Conservation (phyloP, 495 filamentous ascomycete genomes). For the Glutinoglossum americanum region DNA sequence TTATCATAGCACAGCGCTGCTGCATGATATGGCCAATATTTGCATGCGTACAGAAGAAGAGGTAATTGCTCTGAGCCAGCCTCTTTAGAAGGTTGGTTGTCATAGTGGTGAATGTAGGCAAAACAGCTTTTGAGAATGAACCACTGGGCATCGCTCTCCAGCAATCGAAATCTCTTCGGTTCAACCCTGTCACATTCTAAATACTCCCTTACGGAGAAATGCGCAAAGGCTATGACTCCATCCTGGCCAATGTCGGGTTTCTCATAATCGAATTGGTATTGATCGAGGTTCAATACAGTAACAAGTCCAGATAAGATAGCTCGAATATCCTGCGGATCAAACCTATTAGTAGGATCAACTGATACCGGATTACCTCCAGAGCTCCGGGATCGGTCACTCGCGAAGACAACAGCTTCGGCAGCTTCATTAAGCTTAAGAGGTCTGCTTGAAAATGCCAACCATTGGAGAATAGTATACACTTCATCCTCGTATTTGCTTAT, state of each 20-base stretch:
- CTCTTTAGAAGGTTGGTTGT: background rate
- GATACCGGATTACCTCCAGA: background rate
- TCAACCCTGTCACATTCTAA: slow-evolving; percentile 4
- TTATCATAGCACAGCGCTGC: background rate
- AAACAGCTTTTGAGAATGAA: slow-evolving; percentile 1
- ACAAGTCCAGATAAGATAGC: slow-evolving; percentile 9
- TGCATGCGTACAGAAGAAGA: slow-evolving; percentile 2
- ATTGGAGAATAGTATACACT: slow-evolving; percentile 9
- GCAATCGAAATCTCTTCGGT: background rate
- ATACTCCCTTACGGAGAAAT: slow-evolving; percentile 15
- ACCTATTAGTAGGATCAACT: slow-evolving; percentile 7
- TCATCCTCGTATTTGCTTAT: background rate
- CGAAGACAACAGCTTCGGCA: slow-evolving; percentile 6
- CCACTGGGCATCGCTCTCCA: background rate
- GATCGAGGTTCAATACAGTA: background rate
- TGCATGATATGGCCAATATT: background rate
- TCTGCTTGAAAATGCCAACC: slow-evolving; percentile 9
- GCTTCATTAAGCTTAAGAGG: slow-evolving; percentile 9
- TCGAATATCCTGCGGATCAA: slow-evolving; percentile 3
- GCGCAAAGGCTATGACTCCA: slow-evolving; percentile 6
- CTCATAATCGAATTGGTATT: background rate
- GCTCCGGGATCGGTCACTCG: background rate
- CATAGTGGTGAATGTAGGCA: background rate
- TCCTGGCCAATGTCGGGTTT: background rate
- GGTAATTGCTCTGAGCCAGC: background rate